Conservation (phyloP, 108 stramenopile species). For the Cyclostephanos invisitatus region DNA sequence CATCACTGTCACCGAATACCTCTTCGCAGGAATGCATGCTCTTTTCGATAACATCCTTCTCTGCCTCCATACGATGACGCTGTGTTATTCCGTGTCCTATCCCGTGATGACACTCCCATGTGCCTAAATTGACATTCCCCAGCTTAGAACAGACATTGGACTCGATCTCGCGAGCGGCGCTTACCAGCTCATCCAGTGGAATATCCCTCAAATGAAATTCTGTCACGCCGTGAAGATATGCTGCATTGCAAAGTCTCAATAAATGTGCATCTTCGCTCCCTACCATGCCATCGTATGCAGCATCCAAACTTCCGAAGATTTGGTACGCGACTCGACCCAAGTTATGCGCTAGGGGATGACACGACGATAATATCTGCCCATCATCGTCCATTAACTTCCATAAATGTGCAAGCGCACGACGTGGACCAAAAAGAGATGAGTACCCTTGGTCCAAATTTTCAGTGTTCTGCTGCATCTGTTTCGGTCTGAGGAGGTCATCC, state of each 20-base stretch:
- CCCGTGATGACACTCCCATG: constrained; percentile 41
- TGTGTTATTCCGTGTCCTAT: constrained; percentile 39
- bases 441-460: background rate
- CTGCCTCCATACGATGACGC: constrained; percentile 9
- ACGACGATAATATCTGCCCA: constrained; percentile 12
- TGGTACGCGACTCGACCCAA: constrained; percentile 25
- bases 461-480: background rate
- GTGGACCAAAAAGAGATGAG: constrained; percentile 17
- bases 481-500: constrained; percentile 9
- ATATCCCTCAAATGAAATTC: constrained; percentile 25
- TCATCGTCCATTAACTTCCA: constrained; percentile 16
- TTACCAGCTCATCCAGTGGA: background rate
- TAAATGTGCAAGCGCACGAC: constrained; percentile 15
- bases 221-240: constrained; percentile 37
- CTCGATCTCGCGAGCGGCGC: constrained; percentile 18
- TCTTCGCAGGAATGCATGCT: constrained; percentile 11
- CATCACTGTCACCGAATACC: background rate
- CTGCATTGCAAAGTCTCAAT: constrained; percentile 37
- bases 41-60: constrained; percentile 16
- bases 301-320: constrained; percentile 22
- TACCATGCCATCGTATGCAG: constrained; percentile 21
- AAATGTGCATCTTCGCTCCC: constrained; percentile 24
- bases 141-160: constrained; percentile 22
- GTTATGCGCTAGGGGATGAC: constrained; percentile 31
- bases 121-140: constrained; percentile 12